phyloP scores from a whole-genome alignment of 495 filamentous ascomycete species.

The Pseudomonodictys pantanalensis region DNA sequence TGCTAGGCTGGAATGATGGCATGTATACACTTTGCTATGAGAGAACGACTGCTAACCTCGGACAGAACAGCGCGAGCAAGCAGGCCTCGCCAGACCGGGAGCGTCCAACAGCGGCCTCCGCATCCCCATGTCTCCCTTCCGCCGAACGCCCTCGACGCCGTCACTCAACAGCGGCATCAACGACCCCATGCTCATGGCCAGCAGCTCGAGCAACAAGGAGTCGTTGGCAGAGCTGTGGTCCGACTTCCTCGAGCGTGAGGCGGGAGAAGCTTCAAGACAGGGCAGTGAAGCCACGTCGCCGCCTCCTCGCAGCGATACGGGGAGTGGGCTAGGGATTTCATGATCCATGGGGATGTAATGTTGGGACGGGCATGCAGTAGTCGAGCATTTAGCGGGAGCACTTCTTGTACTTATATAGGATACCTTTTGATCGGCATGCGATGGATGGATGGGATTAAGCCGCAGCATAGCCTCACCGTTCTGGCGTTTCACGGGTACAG shows the following conservation, averaged over 20 bases:
- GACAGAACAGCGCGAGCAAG: constrained; percentile 84
- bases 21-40: constrained; percentile 15
- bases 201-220: constrained; percentile 59
- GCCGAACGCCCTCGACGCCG: constrained; percentile 82
- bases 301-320: constrained; percentile 14
- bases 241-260: constrained; percentile 81
- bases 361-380: background rate
- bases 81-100: constrained; percentile 82
- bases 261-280: constrained; percentile 52
- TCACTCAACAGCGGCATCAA: constrained; percentile 66
- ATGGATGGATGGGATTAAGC: background rate
- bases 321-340: constrained; percentile 20
- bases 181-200: constrained; percentile 65
- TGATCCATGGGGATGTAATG: constrained; percentile 8
- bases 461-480: too few relatives aligned
- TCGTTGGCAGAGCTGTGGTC: constrained; percentile 89
- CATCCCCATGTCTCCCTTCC: constrained; percentile 72
- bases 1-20: constrained; percentile 89
- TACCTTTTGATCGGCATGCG: constrained; percentile 11
- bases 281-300: constrained; percentile 20
- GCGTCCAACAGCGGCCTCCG: constrained; percentile 56
- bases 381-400: background rate
- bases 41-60: background rate
- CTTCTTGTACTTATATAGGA: constrained; percentile 24
- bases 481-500: background rate